Base-by-base conservation (phyloP, 805 yeast species). In the Candida tallmaniae region DNA sequence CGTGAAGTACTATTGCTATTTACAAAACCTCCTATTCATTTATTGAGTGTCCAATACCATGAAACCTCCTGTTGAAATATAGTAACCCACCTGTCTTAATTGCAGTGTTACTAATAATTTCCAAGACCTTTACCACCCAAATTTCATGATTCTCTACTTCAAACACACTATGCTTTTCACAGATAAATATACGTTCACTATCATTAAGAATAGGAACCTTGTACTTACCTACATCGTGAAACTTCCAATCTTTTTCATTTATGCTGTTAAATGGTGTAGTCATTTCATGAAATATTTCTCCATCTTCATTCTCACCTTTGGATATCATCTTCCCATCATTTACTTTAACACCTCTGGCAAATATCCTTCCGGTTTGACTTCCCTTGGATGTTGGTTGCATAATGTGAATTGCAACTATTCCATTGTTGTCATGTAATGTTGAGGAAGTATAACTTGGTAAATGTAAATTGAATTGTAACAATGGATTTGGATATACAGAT, bases 391-490 rank as follows among this genome's bases (percentile, higher is more conserved):
- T 65, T 0, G 96, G 90, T 3, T 76, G 77, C 47, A 90, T 58
- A 17, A 87, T 54, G 55, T 90, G 96, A 8, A 90, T 61, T 1
- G 94, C 95, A 51, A 87, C 71, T 34, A 66, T 58, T 23, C 56
- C 48, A 32, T 67, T 66, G 25, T 65, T 54, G n/a, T 66, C 60
- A 48, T 83, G 86, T 18, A 90, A 60, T 8, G 75, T 62, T 5
- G 65, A 62, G 0, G 95, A 80, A 0, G 97, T 89, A 21, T 80
- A 70, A 4, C 96, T 85, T 0, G 97, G 97, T 10, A 79, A 62
- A 56, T 85, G 95, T 24, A 90, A 63, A 54, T 90, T 90, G 64
- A 90, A 89, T 48, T 86, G 93, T 1, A 90, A 50, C 35, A 89
- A 58, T 1, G 96, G 94, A 10, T 67, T 68, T 0, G 96, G 96